Conservation (phyloP, 2,329 filamentous ascomycete species). For the Xylaria sp. region DNA sequence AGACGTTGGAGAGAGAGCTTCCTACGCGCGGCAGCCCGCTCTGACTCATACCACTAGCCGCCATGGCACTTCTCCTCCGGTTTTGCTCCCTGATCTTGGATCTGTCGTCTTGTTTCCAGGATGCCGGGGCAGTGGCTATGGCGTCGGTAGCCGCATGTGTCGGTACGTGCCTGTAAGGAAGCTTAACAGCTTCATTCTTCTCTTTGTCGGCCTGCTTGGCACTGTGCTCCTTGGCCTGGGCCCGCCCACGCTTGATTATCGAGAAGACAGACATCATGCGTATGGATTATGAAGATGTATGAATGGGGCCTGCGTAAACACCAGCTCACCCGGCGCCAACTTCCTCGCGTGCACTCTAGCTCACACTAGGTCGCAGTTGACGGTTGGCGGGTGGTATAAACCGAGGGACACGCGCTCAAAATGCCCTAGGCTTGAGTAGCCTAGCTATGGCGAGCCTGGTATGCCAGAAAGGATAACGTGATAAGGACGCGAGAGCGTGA, state of each 20-base stretch:
- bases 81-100: slow-evolving; percentile 57
- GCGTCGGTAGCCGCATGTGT: slow-evolving; percentile 66
- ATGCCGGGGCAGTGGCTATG: slow-evolving; percentile 58
- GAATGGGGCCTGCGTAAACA: neutral
- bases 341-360: neutral
- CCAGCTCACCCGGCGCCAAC: slow-evolving; percentile 8
- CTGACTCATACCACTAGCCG: slow-evolving; percentile 44
- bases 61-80: slow-evolving; percentile 55
- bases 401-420: neutral
- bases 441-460: neutral
- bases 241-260: slow-evolving; percentile 35
- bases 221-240: slow-evolving; percentile 61
- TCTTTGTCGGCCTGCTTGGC: slow-evolving; percentile 55
- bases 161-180: slow-evolving; percentile 65
- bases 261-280: slow-evolving; percentile 31
- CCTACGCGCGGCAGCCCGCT: slow-evolving; percentile 50
- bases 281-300: neutral
- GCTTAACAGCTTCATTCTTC: slow-evolving; percentile 48
- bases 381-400: neutral
- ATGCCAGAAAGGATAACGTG: neutral
- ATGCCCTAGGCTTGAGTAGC: neutral
- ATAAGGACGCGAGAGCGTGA: neutral
- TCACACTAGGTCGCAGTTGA: neutral
- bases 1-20: slow-evolving; percentile 54
- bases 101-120: slow-evolving; percentile 55